Evolutionary conservation across 1,284 basidiomycete species (phyloP).

Genomic region (Trametes versicolor): DNA sequence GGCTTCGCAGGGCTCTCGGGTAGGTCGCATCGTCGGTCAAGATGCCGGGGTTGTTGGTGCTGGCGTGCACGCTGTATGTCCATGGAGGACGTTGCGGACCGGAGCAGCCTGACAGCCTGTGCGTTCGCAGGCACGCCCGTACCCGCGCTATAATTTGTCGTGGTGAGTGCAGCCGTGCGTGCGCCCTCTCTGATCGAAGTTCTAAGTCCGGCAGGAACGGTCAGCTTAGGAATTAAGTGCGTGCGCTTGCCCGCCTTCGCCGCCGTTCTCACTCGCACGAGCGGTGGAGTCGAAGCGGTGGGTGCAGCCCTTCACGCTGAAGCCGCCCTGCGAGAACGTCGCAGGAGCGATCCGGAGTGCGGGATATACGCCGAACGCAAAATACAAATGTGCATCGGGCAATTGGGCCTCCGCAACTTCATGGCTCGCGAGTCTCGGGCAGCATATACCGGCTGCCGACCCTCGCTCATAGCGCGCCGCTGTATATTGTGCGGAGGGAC

Average conservation of each 20-base stretch:
- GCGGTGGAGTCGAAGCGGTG: conserved; percentile 12
- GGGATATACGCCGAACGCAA: conserved; percentile 10
- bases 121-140: conserved; percentile 3
- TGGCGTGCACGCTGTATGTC: neutral
- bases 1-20: conserved; percentile 2
- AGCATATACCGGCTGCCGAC: conserved; percentile 3
- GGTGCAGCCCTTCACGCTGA: neutral
- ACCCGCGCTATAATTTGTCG: conserved; percentile 10
- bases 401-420: neutral
- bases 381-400: neutral
- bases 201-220: conserved; percentile 10
- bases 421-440: conserved; percentile 2
- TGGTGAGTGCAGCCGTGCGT: neutral
- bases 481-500: conserved; percentile 1
- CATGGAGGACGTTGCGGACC: conserved; percentile 6
- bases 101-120: conserved; percentile 4
- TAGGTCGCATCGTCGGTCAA: conserved; percentile 16
- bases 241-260: neutral
- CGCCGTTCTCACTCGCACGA: conserved; percentile 15
- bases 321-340: conserved; percentile 3
- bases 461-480: neutral
- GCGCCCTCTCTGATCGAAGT: conserved; percentile 13
- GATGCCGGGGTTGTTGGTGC: conserved; percentile 7
- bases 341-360: conserved; percentile 2
- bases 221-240: conserved; percentile 1